Evolutionary conservation across 2,329 filamentous ascomycete species (phyloP), one percentile per base, ranked within the genome.

Genomic region (Aureobasidium sp.): DNA sequence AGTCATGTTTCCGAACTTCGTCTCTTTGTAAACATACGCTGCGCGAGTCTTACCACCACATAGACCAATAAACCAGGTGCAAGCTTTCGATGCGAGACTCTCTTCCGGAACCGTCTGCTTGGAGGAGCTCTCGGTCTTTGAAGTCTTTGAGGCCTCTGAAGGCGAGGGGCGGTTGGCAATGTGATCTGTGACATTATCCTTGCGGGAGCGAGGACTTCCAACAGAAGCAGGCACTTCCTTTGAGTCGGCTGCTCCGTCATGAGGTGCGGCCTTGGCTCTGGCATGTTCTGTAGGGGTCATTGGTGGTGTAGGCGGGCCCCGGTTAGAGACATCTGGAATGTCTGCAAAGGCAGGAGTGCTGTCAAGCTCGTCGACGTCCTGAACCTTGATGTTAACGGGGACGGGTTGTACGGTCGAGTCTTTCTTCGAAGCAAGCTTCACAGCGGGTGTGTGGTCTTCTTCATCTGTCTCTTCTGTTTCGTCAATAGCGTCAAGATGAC

Each of bases 271-370:
- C 29, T 45, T 58, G 16, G 60, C 42, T 42, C 65, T 63, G n/a
- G 65, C 64, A 60, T 70, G 67, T 13, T 50, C 48, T 27, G 67
- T 65, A 3, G 71, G 71, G 25, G 71, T 74, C 66, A 71, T 64
- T 0, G 72, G 71, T 29, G 71, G 71, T 15, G 72, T 73, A 2
- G 71, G 68, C 1, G 68, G 70, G 29, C 67, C 44, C 8, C 34
- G 53, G 29, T 42, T 58, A 7, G 53, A 37, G 13, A 42, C 16
- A 27, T 58, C 61, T 21, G 44, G 52, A 13, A 36, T 10, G 7
- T 39, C 36, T 8, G 52, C 25, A 15, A 58, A 41, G 7, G 53
- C 29, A 37, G 52, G 13, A 5, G 25, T 57, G n/a, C 15, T 44
- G 27, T 39, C 42, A 13, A 53, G 16, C 29, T 62, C 61, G 25